Evolutionary conservation across 2,329 filamentous ascomycete species (phyloP).

Genomic region (Elsinoe arachidis): DNA sequence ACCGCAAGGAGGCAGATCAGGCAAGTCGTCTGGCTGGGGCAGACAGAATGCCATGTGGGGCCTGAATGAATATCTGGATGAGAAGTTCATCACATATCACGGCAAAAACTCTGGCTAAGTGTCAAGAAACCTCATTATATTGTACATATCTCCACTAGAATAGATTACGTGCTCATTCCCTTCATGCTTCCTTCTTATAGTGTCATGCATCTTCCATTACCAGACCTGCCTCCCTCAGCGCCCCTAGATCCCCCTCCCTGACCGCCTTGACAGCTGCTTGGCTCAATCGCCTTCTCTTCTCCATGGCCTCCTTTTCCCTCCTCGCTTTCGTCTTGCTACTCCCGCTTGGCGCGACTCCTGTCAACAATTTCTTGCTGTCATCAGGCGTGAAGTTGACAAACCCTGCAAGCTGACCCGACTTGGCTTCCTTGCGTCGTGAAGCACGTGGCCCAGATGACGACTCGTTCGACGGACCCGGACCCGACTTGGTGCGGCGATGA

Average conservation of each 20-base stretch:
- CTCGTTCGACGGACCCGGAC: neutral
- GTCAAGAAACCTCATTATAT: neutral
- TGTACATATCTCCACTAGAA: constrained; percentile 2
- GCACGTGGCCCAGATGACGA: neutral
- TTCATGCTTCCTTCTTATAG: neutral
- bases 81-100: constrained; percentile 30
- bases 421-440: constrained; percentile 1
- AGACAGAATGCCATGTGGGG: constrained; percentile 21
- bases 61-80: constrained; percentile 21
- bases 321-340: constrained; percentile 91
- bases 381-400: constrained; percentile 88
- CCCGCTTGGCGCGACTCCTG: constrained; percentile 83
- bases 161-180: neutral
- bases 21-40: constrained; percentile 22
- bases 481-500: constrained; percentile 6
- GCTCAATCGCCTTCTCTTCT: constrained; percentile 60
- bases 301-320: constrained; percentile 76
- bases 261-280: constrained; percentile 62
- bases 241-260: constrained; percentile 53
- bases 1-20: constrained; percentile 20
- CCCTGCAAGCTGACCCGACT: constrained; percentile 28
- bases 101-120: constrained; percentile 15
- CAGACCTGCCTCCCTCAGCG: constrained; percentile 36
- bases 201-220: constrained; percentile 17
- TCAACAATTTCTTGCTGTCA: constrained; percentile 71